Evolutionary conservation across 257 asterid genomes (phyloP).

Genomic region (Solanum pennellii): DNA sequence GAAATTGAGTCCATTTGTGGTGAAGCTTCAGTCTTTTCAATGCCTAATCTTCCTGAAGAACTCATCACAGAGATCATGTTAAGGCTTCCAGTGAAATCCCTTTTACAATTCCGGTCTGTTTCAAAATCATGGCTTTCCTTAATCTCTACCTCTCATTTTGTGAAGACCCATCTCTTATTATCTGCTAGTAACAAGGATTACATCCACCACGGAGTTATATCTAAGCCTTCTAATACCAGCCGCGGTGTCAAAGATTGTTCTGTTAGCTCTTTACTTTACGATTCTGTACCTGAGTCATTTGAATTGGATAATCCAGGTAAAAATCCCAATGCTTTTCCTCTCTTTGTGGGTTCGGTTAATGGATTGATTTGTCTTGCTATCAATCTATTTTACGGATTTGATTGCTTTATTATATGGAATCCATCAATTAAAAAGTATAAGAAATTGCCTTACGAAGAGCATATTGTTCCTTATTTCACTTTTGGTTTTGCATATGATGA

Average conservation of each 20-base stretch:
- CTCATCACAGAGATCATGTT: not conserved
- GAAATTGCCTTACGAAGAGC: constrained; percentile 17
- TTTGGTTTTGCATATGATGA: constrained; percentile 25
- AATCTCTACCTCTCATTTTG: not conserved
- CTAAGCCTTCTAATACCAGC: not conserved
- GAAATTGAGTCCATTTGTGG: not conserved
- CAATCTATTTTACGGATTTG: constrained; percentile 24
- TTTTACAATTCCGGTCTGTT: not conserved
- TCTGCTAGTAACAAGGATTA: not conserved
- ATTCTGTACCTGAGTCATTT: not conserved
- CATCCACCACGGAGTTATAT: not conserved
- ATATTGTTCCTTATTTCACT: not conserved
- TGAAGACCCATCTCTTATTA: not conserved
- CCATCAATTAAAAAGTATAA: constrained; percentile 29
- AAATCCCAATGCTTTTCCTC: not conserved
- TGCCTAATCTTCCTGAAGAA: not conserved
- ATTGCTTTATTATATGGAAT: constrained; percentile 28
- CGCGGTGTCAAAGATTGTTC: not conserved
- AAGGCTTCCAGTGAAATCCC: not conserved
- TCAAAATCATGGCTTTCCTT: not conserved
- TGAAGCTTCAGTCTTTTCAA: not conserved
- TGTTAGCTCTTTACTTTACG: not conserved
- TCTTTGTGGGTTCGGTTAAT: not conserved
- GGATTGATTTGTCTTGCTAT: not conserved
- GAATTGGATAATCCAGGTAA: not conserved